Evolutionary conservation across 2,329 filamentous ascomycete species (phyloP), one percentile per base, ranked within the genome.

Genomic region (Phyllosticta paracitricarpa): DNA sequence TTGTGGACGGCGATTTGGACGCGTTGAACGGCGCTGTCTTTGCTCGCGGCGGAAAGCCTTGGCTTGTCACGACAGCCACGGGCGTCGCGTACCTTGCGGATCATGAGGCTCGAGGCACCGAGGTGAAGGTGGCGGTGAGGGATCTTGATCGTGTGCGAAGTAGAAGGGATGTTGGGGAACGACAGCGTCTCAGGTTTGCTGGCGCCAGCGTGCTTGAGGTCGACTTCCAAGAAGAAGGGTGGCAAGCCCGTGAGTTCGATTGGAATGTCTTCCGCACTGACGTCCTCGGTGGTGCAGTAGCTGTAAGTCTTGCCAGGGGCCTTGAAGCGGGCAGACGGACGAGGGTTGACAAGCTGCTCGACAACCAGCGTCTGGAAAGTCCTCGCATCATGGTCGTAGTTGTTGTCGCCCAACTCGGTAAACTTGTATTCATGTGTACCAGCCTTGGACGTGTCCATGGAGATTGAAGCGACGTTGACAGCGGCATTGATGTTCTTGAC

Each of bases 1-100:
- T 97, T 91, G 68, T 92, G 96, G 7, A 99, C 89, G 63, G 93
- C 88, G 56, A 99, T 89, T 69, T 95, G 89, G 17, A 99, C 90
- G 8, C 89, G 85, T n/a, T 48, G 40, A 4, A 48, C 40, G 0
- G 90, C 88, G 0, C 85, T 82, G 63, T 85, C 84, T 56, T 82
- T 78, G 57, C 68, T 63, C 53, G 64, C 56, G 4, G 61, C 55
- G 6, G 69, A 69, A 59, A 67, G 68, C 61, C 90, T 87, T 55
- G 87, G 87, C 66, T 87, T 89, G 66, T 88, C 85, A 71, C 92
- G 88, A 74, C 94, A 99, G 61, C 92, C 91, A 58, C 88, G 85
- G 4, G 87, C 84, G 72, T 99, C 94, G 66, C 89, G 88, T 35
- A 99, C 89, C 68, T 91, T 91, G 67, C 91, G 89, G 65, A 99